These are phyloP conservation scores for Scutellaria barbata DNA, from an alignment of 257 asterid species.

Conservation along the genomic window DNA sequence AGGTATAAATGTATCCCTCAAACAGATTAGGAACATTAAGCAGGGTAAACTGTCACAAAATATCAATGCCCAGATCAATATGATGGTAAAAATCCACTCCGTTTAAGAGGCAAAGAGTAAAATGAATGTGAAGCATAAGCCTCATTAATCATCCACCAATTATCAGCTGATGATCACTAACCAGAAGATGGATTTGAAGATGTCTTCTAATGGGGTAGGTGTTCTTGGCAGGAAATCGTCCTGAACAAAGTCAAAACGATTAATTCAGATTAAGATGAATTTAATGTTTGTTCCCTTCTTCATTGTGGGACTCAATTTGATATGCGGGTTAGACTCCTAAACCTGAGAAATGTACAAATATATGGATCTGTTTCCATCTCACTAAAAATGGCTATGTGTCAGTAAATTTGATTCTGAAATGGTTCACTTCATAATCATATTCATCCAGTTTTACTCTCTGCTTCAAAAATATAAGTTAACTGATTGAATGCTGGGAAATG, in stretches of 20 bases:
- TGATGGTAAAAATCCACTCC: slow-evolving; percentile 36
- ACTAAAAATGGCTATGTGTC: not conserved
- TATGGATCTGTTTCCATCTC: not conserved
- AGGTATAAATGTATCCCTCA: slow-evolving; percentile 95
- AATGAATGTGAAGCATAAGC: slow-evolving; percentile 20
- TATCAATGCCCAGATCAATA: slow-evolving; percentile 55
- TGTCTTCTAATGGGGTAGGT: slow-evolving; percentile 90
- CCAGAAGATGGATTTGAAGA: slow-evolving; percentile 92
- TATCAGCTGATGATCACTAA: slow-evolving; percentile 43
- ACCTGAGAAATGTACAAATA: not conserved
- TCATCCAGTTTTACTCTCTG: not conserved
- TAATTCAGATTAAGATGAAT: not conserved
- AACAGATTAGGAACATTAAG: slow-evolving; percentile 75
- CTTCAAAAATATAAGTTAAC: not conserved
- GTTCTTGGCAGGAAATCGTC: slow-evolving; percentile 98
- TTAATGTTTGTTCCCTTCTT: not conserved
- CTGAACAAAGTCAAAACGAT: slow-evolving; percentile 42
- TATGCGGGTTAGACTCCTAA: not conserved
- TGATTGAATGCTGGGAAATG: not conserved
- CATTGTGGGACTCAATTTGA: not conserved
- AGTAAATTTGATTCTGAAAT: not conserved
- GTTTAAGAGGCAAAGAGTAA: slow-evolving; percentile 29
- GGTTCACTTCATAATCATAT: not conserved
- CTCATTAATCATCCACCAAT: slow-evolving; percentile 14
- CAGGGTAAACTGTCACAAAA: slow-evolving; percentile 93